A percentile compares a stretch with the other conserved stretches of the same genome.
Conservation (phyloP, 805 yeast genomes). For the Candida tibetensis region DNA sequence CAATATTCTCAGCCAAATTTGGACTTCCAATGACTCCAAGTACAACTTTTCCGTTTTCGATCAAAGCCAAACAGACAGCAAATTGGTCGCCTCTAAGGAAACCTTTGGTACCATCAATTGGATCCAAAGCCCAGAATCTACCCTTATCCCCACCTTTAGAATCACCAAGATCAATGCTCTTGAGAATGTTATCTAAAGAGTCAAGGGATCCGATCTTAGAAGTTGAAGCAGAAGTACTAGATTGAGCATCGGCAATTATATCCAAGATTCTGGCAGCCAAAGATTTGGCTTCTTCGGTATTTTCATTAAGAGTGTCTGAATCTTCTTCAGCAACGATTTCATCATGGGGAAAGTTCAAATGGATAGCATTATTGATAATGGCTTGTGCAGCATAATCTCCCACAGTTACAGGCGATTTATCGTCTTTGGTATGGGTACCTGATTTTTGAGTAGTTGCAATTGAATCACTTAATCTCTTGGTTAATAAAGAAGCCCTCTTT, state of each 20-base stretch:
- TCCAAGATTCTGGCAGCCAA: slow-evolving; percentile 56
- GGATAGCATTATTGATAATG: slow-evolving; percentile 78
- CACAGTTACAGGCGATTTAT: slow-evolving; percentile 90
- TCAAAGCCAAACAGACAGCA: slow-evolving; percentile 90
- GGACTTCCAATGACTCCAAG: slow-evolving; percentile 98
- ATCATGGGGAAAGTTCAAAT: slow-evolving; percentile 76
- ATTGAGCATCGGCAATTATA: slow-evolving; percentile 56
- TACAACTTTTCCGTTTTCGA: slow-evolving; percentile 79
- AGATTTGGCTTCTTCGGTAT: slow-evolving; percentile 38
- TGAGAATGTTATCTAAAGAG: slow-evolving; percentile 49
- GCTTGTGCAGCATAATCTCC: slow-evolving; percentile 98
- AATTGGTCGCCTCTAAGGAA: slow-evolving; percentile 94
- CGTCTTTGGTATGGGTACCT: slow-evolving; percentile 72
- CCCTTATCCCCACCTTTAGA: slow-evolving; percentile 77
- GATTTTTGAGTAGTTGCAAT: slow-evolving; percentile 45
- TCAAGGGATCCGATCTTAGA: slow-evolving; percentile 41
- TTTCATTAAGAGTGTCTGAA: slow-evolving; percentile 56
- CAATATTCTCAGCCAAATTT: slow-evolving; percentile 60
- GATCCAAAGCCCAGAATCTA: slow-evolving; percentile 96
- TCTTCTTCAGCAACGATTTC: slow-evolving; percentile 94
- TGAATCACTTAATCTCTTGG: slow-evolving; percentile 62
- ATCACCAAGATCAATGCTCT: slow-evolving; percentile 74
- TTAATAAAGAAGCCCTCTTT: slow-evolving; percentile 76
- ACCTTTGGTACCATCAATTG: slow-evolving; percentile 97
- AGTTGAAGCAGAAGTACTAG: slow-evolving; percentile 32